Evolutionary conservation across 2,329 filamentous ascomycete species (phyloP).

Genomic region (Colletotrichum kahawae): DNA sequence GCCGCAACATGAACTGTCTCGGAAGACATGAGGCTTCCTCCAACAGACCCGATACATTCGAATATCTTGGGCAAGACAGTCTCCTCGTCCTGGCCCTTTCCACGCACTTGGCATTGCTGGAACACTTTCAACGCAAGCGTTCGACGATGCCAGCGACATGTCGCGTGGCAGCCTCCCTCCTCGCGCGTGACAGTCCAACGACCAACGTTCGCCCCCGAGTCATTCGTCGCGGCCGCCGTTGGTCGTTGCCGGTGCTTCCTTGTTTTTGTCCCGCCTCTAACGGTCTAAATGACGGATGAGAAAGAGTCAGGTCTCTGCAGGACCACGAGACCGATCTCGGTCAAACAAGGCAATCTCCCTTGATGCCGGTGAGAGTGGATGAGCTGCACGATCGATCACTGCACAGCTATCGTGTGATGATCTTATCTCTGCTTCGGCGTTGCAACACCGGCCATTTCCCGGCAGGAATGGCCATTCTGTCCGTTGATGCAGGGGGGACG

Average conservation of each 20-base stretch:
- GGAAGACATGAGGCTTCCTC: not conserved
- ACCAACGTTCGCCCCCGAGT: not conserved
- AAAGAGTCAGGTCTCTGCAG: conserved; percentile 12
- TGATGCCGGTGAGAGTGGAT: not conserved
- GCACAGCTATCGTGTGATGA: not conserved
- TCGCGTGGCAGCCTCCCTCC: not conserved
- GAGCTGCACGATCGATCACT: not conserved
- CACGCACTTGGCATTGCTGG: not conserved
- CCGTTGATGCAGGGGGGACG: not conserved
- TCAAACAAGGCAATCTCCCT: not conserved
- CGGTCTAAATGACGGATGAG: not conserved
- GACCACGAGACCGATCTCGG: conserved; percentile 4
- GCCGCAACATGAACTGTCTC: not conserved
- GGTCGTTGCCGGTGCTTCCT: conserved; percentile 1
- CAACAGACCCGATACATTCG: not conserved
- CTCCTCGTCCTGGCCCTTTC: not conserved
- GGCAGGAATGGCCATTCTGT: not conserved
- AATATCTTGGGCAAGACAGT: not conserved
- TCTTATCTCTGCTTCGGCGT: not conserved
- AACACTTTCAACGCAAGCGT: not conserved
- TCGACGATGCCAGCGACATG: not conserved
- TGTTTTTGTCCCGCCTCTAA: not conserved
- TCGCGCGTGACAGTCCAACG: not conserved
- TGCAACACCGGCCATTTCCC: not conserved
- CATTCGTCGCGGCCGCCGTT: not conserved